phyloP scores from a whole-genome alignment of 441 rosid species.

The Syzygium malaccense region DNA sequence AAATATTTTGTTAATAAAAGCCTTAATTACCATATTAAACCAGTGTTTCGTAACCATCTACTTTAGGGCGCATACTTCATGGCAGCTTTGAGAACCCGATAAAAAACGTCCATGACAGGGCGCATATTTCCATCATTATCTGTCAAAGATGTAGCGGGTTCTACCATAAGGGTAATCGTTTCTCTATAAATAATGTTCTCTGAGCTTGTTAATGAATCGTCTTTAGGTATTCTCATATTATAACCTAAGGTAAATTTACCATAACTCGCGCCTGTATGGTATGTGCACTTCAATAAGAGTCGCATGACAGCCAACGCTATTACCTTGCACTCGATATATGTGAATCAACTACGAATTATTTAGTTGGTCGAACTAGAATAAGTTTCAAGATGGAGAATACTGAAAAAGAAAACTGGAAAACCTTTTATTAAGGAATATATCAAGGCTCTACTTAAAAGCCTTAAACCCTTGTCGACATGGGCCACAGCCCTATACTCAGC shows the following conservation, averaged over 20 bases:
- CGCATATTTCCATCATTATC: background rate
- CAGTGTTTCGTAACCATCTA: background rate
- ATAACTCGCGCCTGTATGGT: background rate
- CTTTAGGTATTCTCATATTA: background rate
- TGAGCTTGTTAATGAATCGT: background rate
- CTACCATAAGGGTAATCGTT: background rate
- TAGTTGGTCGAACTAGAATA: too few relatives aligned
- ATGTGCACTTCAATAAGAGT: background rate
- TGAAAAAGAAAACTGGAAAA: too few relatives aligned
- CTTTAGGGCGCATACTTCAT: background rate
- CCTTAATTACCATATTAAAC: fast-evolving
- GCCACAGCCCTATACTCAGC: too few relatives aligned
- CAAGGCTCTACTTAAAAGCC: too few relatives aligned
- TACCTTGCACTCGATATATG: background rate
- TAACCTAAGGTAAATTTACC: background rate
- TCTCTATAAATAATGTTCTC: background rate
- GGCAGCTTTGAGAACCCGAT: background rate
- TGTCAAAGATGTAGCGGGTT: background rate
- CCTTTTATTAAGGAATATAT: too few relatives aligned
- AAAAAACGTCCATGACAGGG: background rate
- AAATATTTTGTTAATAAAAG: background rate
- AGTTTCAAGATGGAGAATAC: too few relatives aligned
- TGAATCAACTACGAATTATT: too few relatives aligned
- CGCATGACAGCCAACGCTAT: background rate
- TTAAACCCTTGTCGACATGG: too few relatives aligned